Evolutionary conservation across 805 yeast species (phyloP), one percentile per base, ranked within the genome.

Genomic region (Clavispora santaluciae): DNA sequence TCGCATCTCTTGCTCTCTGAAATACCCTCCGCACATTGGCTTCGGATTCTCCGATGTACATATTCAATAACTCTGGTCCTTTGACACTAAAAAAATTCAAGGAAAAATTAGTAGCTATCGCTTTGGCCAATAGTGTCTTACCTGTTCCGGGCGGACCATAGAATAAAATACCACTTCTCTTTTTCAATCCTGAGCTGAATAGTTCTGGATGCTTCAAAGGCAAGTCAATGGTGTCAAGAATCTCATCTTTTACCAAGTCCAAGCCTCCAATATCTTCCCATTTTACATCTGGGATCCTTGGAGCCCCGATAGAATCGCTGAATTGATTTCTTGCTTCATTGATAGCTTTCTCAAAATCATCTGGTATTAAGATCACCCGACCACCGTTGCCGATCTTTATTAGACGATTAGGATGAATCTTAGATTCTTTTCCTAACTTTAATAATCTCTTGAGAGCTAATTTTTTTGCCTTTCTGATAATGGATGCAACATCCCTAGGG

Each of bases 101-200:
- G 3, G 96, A 85, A 61, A 91, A 93, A 51, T 90, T 87, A 0
- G 97, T 87, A 2, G 99, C 99, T 51, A 93, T 93, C 0, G 98
- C 98, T 61, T 93, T 93, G 10, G 99, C 99, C 44, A 93, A 71
- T 22, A 93, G 70, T 0, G 99, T 93, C 59, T 93, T 93, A 52
- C 99, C 99, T 0, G 99, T 93, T 18, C 99, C 99, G 0, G 99
- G 99, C 0, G 99, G 99, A 0, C 99, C 99, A 64, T 93, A 93
- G 60, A 93, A 89, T 48, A 93, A 65, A 28, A 93, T 86, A 36
- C 99, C 99, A 55, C 95, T 83, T 62, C 99, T 75, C 59, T 91
- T 91, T 61, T 93, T 91, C 59, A 93, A 77, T 0, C 98, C 98
- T 35, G 81, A 81, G 38, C 81, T 75, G 63, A 91, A 91, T 42